Conservation (phyloP, 495 filamentous ascomycete species). For the Penicillium diatomitis region DNA sequence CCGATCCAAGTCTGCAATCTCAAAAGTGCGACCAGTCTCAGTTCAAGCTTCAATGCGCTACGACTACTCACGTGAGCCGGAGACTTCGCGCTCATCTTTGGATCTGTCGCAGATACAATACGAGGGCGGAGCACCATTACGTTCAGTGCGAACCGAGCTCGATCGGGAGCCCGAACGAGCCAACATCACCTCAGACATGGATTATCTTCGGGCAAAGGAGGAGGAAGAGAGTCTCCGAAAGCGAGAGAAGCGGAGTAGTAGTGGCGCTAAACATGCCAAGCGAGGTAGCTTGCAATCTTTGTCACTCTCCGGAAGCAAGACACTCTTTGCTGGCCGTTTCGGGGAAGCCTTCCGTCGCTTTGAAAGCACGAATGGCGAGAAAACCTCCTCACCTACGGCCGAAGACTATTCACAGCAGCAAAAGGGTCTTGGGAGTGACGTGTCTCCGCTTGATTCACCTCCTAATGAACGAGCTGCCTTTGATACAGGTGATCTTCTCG, state of each 20-base stretch:
- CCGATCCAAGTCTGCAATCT: slow-evolving; percentile 56
- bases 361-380: slow-evolving; percentile 52
- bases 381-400: slow-evolving; percentile 44
- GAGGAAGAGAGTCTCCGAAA: slow-evolving; percentile 54
- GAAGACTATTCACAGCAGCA: slow-evolving; percentile 24
- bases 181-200: slow-evolving; percentile 77
- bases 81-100: slow-evolving; percentile 34
- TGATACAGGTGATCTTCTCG: slow-evolving; percentile 47
- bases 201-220: slow-evolving; percentile 78
- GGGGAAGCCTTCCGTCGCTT: slow-evolving; percentile 94
- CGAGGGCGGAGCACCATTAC: slow-evolving; percentile 28
- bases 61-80: slow-evolving; percentile 61
- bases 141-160: slow-evolving; percentile 28
- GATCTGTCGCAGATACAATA: slow-evolving; percentile 29
- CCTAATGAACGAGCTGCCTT: slow-evolving; percentile 8
- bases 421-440: slow-evolving; percentile 54
- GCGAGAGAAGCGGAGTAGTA: slow-evolving; percentile 59
- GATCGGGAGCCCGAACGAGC: slow-evolving; percentile 30
- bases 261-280: slow-evolving; percentile 62
- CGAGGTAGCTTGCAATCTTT: slow-evolving; percentile 73
- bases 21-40: slow-evolving; percentile 59
- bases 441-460: slow-evolving; percentile 36
- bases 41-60: slow-evolving; percentile 72
- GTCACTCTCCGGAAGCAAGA: slow-evolving; percentile 68
- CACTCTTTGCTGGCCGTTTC: slow-evolving; percentile 81